Conservation (phyloP, 306 rosid species). For the Glycine latifolia region DNA sequence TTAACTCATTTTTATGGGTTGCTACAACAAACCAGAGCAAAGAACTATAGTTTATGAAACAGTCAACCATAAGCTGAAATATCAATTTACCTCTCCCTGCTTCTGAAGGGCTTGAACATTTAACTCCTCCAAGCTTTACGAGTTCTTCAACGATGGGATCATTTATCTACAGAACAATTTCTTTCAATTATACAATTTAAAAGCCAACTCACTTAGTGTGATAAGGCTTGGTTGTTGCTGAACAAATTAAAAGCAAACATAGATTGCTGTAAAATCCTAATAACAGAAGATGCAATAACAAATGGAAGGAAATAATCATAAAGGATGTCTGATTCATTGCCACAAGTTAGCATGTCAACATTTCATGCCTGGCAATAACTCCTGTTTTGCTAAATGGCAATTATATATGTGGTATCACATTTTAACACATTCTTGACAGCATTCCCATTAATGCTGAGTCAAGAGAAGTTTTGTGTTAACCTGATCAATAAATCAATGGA, state of each 20-base stretch:
- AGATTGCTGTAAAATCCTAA: slow-evolving; percentile 27
- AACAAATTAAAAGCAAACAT: slow-evolving; percentile 29
- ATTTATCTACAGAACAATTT: slow-evolving; percentile 54
- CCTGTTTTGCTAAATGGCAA: slow-evolving; percentile 17
- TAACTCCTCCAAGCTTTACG: slow-evolving; percentile 74
- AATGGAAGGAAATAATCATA: slow-evolving; percentile 6
- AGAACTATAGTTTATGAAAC: slow-evolving; percentile 36
- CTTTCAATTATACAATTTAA: slow-evolving; percentile 29
- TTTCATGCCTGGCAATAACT: not conserved
- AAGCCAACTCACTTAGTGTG: not conserved
- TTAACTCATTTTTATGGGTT: slow-evolving; percentile 22
- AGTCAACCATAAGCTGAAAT: slow-evolving; percentile 38
- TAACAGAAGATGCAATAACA: slow-evolving; percentile 18
- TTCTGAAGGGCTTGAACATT: slow-evolving; percentile 69
- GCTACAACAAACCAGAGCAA: slow-evolving; percentile 36
- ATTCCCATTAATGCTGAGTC: not conserved
- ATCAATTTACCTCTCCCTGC: slow-evolving; percentile 73
- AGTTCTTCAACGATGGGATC: slow-evolving; percentile 58
- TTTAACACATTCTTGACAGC: not conserved
- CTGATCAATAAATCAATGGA: not conserved
- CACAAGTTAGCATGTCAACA: slow-evolving; percentile 11
- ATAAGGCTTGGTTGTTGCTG: not conserved
- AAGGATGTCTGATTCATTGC: slow-evolving; percentile 12
- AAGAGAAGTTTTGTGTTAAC: not conserved
- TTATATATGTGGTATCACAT: slow-evolving; percentile 4